phyloP scores from a whole-genome alignment of 2,329 filamentous ascomycete species.

The Colletotrichum phormii region DNA sequence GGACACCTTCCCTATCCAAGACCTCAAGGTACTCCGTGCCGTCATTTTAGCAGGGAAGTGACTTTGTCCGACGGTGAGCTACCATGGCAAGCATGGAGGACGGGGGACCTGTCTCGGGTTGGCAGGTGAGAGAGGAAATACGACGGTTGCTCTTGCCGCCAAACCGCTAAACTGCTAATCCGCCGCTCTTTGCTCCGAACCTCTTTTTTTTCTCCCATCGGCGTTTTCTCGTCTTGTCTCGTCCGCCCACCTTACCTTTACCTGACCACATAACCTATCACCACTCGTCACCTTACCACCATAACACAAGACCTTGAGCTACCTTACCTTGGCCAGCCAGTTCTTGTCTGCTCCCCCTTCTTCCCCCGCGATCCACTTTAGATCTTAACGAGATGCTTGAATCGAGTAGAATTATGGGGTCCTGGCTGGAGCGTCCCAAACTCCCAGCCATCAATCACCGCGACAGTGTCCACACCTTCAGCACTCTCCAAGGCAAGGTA shows the following conservation, averaged over 20 bases:
- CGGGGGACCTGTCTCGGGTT: slow-evolving; percentile 2
- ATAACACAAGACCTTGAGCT: too few species aligned
- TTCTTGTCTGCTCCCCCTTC: background rate
- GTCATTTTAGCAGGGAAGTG: slow-evolving; percentile 6
- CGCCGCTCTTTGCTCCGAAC: slow-evolving; percentile 12
- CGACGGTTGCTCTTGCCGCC: slow-evolving; percentile 18
- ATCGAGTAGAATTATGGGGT: slow-evolving; percentile 32
- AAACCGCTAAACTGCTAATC: slow-evolving; percentile 20
- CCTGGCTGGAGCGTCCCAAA: background rate
- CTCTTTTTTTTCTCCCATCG: background rate
- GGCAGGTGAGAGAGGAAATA: slow-evolving; percentile 19
- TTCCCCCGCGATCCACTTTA: slow-evolving; percentile 33
- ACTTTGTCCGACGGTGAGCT: slow-evolving; percentile 17
- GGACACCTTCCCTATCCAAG: slow-evolving; percentile 6
- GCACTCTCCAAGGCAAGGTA: background rate
- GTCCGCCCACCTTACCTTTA: background rate
- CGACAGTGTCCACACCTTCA: slow-evolving; percentile 8
- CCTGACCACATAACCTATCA: background rate
- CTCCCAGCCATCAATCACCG: slow-evolving; percentile 21
- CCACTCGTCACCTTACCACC: too few species aligned
- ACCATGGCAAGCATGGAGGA: background rate
- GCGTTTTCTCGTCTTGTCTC: slow-evolving; percentile 1
- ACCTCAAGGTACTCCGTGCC: slow-evolving; percentile 9
- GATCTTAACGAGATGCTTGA: slow-evolving; percentile 37
- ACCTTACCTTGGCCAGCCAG: background rate